Base-by-base conservation (phyloP, 371 early-diverging fungal genomes). In the Mucor racemosus region DNA sequence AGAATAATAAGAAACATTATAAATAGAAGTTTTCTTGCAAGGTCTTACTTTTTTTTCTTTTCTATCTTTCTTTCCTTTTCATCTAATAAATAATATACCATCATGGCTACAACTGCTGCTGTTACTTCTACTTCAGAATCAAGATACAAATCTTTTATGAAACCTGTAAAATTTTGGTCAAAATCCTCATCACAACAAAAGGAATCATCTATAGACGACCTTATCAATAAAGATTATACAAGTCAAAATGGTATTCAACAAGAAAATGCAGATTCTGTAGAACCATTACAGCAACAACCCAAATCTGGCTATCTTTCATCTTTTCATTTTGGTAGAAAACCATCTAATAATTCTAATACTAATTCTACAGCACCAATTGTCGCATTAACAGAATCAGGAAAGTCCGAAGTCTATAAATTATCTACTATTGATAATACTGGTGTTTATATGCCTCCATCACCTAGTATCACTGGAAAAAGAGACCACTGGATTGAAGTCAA, bases 401-500 rank as follows among this genome's bases (percentile, higher is more conserved):
- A 68, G 26, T 50, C 61, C 7, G 74, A 77, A 42, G 65, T 77
- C 7, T 80, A 75, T 44, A 72, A 80, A 53, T 60, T 80, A 34
- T 80, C 77, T 0, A 72, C 67, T 9, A 69, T 80, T 40, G 77
- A 75, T 61, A 65, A 71, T 15, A 56, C 68, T 13, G 80, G 80
- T 14, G 36, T 72, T 1, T 80, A 80, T 50, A 67, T 74, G 46
- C 76, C 77, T 5, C 82, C 82, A 5, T 78, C 79, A 42, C 80
- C 80, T 8, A 63, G 64, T n/a, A 64, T 73, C 1, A 19, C 60
- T 17, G 69, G 64, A 10, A 76, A 76, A 60, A 59, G 65, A 57
- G 76, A 79, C 17, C 76, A 76, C 38, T 76, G 75, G 76, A 64
- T 73, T 54, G 73, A 72, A 41, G 53, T 60, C 5, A 60, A 58